Conservation (phyloP, 1,284 basidiomycete species). For the Caloboletus firmus region DNA sequence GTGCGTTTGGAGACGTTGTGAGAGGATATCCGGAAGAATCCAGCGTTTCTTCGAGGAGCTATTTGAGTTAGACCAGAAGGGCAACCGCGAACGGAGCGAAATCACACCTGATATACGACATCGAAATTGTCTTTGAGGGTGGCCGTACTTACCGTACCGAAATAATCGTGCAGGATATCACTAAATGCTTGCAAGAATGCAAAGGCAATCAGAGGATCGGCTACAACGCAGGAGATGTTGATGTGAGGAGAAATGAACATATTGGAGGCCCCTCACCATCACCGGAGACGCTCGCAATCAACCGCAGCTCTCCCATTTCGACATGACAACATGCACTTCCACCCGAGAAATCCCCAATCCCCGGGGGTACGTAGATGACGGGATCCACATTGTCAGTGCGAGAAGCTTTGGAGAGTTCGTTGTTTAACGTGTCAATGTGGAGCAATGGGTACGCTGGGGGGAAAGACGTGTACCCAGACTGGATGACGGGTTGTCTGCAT, state of each 20-base stretch:
- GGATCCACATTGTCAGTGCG: conserved; percentile 64
- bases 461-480: conserved; percentile 84
- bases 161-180: conserved; percentile 84
- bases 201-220: conserved; percentile 88
- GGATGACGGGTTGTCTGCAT: conserved; percentile 80
- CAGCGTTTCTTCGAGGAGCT: conserved; percentile 94
- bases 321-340: conserved; percentile 79
- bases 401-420: conserved; percentile 58
- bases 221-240: conserved; percentile 39
- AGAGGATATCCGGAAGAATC: conserved; percentile 90
- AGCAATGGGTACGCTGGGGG: conserved; percentile 79
- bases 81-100: not conserved
- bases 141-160: conserved; percentile 57
- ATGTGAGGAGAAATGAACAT: not conserved
- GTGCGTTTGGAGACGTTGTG: conserved; percentile 89
- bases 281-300: conserved; percentile 79
- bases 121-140: conserved; percentile 93
- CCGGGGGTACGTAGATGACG: conserved; percentile 61
- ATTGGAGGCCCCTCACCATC: conserved; percentile 56
- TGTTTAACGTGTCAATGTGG: conserved; percentile 85
- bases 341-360: conserved; percentile 47
- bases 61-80: not conserved
- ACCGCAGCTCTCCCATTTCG: conserved; percentile 70
- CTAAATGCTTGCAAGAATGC: conserved; percentile 85
- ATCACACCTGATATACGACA: conserved; percentile 84